Conservation (phyloP, 108 stramenopile species). For the Fragilaria crotonensis region DNA sequence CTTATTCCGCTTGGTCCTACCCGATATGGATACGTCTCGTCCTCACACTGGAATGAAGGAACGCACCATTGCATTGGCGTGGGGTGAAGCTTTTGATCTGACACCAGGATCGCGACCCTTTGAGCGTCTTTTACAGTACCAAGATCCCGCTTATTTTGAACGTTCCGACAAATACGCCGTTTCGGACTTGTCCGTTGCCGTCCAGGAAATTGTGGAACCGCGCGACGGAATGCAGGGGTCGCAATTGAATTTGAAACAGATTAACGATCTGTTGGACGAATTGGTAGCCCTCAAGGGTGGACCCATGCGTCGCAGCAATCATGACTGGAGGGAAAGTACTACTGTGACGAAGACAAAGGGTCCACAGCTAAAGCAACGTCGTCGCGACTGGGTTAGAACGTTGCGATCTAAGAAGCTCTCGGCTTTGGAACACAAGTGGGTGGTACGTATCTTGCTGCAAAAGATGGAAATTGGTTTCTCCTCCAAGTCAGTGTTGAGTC, state of each 20-base stretch:
- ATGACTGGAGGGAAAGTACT: neutral
- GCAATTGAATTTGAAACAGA: slow-evolving; percentile 48
- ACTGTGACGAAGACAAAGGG: slow-evolving; percentile 1
- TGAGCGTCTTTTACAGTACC: no score
- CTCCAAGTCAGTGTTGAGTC: slow-evolving; percentile 36
- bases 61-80: slow-evolving; percentile 53
- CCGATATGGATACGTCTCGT: slow-evolving; percentile 57
- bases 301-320: neutral
- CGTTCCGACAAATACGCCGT: no score
- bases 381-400: slow-evolving; percentile 9
- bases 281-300: slow-evolving; percentile 10
- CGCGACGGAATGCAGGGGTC: slow-evolving; percentile 26
- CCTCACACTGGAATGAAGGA: slow-evolving; percentile 60
- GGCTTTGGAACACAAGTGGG: slow-evolving; percentile 82
- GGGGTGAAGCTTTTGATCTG: slow-evolving; percentile 55
- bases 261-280: slow-evolving; percentile 75
- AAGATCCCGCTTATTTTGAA: no score
- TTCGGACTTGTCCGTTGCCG: slow-evolving; percentile 57
- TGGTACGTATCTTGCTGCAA: slow-evolving; percentile 62
- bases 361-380: neutral
- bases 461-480: slow-evolving; percentile 52
- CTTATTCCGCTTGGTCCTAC: slow-evolving; percentile 55
- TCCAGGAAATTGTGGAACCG: slow-evolving; percentile 47
- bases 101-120: no score
- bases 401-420: slow-evolving; percentile 2